Evolutionary conservation across 2,329 filamentous ascomycete species (phyloP).

Genomic region (Delphinella strobiligena): DNA sequence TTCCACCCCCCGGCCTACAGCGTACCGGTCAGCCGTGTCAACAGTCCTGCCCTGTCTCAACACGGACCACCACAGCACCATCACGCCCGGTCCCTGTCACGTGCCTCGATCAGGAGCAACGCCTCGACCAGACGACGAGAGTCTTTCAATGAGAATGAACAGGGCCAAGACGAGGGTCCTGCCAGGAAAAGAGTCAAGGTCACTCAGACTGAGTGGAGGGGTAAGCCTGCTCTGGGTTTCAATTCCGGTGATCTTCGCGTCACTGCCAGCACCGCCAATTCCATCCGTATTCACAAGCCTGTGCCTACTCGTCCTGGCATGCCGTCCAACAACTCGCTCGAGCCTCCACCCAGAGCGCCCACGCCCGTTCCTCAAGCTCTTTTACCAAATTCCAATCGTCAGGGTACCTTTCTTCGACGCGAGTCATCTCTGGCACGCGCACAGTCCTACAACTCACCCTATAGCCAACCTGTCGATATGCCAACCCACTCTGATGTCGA

Average conservation of each 20-base stretch:
- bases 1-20: conserved; percentile 4
- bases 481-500: conserved; percentile 27
- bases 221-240: conserved; percentile 58
- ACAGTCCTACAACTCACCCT: conserved; percentile 10
- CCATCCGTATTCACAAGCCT: conserved; percentile 72
- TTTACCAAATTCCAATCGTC: conserved; percentile 4
- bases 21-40: conserved; percentile 5
- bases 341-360: conserved; percentile 63
- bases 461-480: conserved; percentile 12
- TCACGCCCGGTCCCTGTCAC: conserved; percentile 14
- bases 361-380: conserved; percentile 55
- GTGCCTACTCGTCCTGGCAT: conserved; percentile 41
- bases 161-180: conserved; percentile 37
- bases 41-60: conserved; percentile 5
- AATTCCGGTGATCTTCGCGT: conserved; percentile 64
- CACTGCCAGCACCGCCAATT: conserved; percentile 82
- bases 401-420: conserved; percentile 9
- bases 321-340: conserved; percentile 43
- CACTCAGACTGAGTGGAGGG: conserved; percentile 60
- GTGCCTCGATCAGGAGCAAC: conserved; percentile 25
- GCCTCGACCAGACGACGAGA: conserved; percentile 5
- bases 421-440: conserved; percentile 11
- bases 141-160: conserved; percentile 9
- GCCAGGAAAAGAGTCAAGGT: conserved; percentile 70
- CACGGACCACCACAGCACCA: conserved; percentile 14